Conservation (phyloP, 768 basidiomycete genomes). For the Punctularia strigosozonata region DNA sequence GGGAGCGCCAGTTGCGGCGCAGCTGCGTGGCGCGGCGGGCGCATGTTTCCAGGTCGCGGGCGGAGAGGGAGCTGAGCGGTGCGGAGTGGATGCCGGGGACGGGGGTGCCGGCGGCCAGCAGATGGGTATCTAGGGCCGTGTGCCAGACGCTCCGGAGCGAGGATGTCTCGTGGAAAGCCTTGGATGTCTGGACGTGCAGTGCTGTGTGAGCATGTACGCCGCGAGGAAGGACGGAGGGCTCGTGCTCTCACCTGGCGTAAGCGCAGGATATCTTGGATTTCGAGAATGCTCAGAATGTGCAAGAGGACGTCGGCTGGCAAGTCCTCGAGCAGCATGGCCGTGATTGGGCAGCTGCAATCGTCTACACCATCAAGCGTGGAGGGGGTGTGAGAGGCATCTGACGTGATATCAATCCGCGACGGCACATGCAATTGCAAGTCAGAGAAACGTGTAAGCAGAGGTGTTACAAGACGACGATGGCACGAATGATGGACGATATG, state of each 20-base stretch:
- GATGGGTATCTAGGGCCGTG: background rate
- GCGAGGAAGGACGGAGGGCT: background rate
- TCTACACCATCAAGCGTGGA: too few species aligned
- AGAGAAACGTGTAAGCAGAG: too few species aligned
- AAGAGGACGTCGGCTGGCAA: background rate
- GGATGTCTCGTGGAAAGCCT: background rate
- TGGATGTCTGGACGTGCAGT: slow-evolving; percentile 1
- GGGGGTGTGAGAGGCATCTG: too few species aligned
- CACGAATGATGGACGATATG: too few species aligned
- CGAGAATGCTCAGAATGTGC: background rate
- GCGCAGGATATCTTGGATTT: background rate
- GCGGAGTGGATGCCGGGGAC: background rate
- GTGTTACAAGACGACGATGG: too few species aligned
- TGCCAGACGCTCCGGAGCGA: background rate
- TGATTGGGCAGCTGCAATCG: too few species aligned
- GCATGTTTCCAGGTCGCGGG: background rate
- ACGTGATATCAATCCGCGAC: too few species aligned
- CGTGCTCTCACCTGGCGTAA: background rate
- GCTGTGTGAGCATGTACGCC: background rate
- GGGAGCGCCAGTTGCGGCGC: background rate
- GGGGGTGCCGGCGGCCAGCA: background rate
- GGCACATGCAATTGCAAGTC: too few species aligned
- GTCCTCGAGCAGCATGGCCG: background rate
- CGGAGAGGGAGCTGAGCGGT: background rate
- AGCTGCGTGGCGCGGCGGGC: background rate